A percentile compares a stretch with the other conserved stretches of the same genome.
These are phyloP conservation scores for Alternaria hordeiaustralica DNA, from an alignment of 2,329 filamentous ascomycete genomes.

Conservation along the genomic window DNA sequence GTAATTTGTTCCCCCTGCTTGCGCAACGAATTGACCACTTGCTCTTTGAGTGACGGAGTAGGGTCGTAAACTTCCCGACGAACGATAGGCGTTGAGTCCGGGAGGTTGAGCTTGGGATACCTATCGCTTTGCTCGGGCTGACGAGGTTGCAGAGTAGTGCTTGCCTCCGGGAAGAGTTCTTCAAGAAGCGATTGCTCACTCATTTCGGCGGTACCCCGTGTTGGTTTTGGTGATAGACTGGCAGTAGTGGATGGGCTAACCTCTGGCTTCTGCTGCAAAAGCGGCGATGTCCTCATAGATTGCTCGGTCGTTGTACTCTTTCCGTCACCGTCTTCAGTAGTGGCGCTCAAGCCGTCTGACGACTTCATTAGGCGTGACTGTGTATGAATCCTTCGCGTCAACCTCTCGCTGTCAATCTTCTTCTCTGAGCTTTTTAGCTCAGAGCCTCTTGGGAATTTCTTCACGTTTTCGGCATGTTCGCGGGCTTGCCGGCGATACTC, in stretches of 20 bases:
- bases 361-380: slow-evolving; percentile 22
- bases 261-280: background rate
- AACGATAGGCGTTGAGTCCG: slow-evolving; percentile 19
- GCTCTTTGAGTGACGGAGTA: slow-evolving; percentile 20
- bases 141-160: slow-evolving; percentile 22
- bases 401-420: slow-evolving; percentile 14
- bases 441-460: background rate
- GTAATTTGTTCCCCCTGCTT: slow-evolving; percentile 39
- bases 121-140: slow-evolving; percentile 19
- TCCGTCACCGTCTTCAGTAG: background rate
- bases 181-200: slow-evolving; percentile 51
- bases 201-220: slow-evolving; percentile 2
- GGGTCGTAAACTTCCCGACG: slow-evolving; percentile 5
- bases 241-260: background rate
- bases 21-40: slow-evolving; percentile 31
- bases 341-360: slow-evolving; percentile 7
- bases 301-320: background rate
- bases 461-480: background rate
- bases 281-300: background rate
- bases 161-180: slow-evolving; percentile 62
- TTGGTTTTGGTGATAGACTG: background rate
- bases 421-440: background rate
- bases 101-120: slow-evolving; percentile 40
- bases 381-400: slow-evolving; percentile 20
- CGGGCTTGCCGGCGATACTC: background rate